Conservation (phyloP, 352 stramenopile species). For the Elongisporangium anandrum region DNA sequence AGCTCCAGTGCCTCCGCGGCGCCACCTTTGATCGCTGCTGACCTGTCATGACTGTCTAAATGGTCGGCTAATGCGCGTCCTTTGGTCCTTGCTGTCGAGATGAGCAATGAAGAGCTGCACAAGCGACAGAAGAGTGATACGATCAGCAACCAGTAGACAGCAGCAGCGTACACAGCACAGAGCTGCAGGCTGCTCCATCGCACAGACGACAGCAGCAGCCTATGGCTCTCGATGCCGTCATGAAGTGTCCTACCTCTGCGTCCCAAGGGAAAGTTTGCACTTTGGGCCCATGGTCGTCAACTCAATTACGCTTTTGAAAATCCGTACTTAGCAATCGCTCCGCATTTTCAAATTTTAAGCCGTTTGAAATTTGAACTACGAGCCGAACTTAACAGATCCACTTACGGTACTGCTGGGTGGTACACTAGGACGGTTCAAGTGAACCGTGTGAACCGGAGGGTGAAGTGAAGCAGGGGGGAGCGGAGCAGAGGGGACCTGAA, state of each 20-base stretch:
- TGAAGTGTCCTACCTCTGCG: background rate
- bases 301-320: slow-evolving; percentile 3
- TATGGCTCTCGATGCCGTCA: slow-evolving; percentile 2
- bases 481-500: background rate
- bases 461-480: background rate
- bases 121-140: background rate
- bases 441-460: background rate
- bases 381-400: background rate
- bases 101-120: background rate
- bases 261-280: slow-evolving; percentile 19
- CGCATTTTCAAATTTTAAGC: background rate
- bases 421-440: background rate
- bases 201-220: background rate
- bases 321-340: background rate
- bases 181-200: background rate
- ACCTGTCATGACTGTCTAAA: slow-evolving; percentile 9
- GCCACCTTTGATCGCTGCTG: slow-evolving; percentile 38
- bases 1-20: slow-evolving; percentile 18
- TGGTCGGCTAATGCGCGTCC: background rate
- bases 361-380: background rate
- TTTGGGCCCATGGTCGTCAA: slow-evolving; percentile 4
- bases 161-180: background rate
- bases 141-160: background rate
- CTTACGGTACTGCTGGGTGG: background rate
- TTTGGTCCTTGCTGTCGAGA: background rate